Base-by-base conservation (phyloP, 2,329 filamentous ascomycete genomes). In the Colletotrichum salicis region DNA sequence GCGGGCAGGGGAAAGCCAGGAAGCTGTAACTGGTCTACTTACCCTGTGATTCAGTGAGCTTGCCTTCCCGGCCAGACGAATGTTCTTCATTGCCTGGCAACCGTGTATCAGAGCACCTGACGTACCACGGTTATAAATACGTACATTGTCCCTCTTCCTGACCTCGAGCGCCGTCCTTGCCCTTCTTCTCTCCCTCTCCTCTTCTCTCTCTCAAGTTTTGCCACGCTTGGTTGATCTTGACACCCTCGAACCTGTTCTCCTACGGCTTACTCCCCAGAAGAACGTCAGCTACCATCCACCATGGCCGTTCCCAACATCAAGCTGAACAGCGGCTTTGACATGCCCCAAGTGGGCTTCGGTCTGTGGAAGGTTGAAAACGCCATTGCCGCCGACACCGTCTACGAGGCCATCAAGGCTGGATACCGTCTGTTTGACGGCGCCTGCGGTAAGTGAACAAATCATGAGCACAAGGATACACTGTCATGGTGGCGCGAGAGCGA, bases 321-420 rank as follows among this genome's bases (percentile, higher is more conserved):
- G 84, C 88, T 92, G 74, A 91, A 84, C 83, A 90, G 86, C 82
- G 90, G 90, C 82, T 79, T 88, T 77, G 86, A 92, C 77, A 94
- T 94, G 92, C 92, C 92, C 78, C 89, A 92, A 80, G 91, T 94
- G 75, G 92, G 92, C 82, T 93, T 93, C 80, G 92, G 92, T 71
- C 88, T 96, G 76, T 96, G 94, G 94, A 96, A 96, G 86, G 92
- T 96, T 75, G 90, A 90, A 81, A 93, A 92, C 76, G 88, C 89
- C 65, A 91, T 89, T 67, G 91, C 89, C 79, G 90, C 93, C 77
- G 93, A 96, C 77, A 90, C 89, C 72, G 91, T 96, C 76, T 96
- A 96, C 87, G 91, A 95, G 74, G 90, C 89, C 79, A 90, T 91
- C 84, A 91, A 90, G 84, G 83, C 83, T 62, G 89, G 89, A 52